phyloP scores from a whole-genome alignment of 1,284 basidiomycete genomes.

The Heterobasidion parviporum region DNA sequence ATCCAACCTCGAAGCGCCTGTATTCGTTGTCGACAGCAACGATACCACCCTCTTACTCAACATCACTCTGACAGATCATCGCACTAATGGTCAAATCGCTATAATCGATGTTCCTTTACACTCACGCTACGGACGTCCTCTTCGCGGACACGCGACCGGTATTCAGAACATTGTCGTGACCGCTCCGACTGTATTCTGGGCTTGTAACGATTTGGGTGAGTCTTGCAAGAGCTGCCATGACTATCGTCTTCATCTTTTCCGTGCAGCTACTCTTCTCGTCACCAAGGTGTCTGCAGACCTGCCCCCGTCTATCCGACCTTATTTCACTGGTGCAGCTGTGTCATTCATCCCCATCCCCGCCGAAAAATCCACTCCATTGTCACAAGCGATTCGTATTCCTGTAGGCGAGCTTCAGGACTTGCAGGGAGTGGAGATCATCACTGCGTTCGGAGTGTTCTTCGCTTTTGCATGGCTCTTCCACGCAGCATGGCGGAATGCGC shows the following conservation, averaged over 20 bases:
- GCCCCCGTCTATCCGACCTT: not conserved
- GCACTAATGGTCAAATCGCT: not conserved
- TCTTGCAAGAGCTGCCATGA: not conserved
- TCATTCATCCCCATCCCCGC: not conserved
- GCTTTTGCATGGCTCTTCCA: not conserved
- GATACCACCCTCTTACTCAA: not conserved
- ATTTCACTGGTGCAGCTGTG: not conserved
- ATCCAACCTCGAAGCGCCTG: constrained; percentile 1
- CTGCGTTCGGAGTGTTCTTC: not conserved
- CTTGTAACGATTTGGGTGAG: not conserved
- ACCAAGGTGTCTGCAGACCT: not conserved
- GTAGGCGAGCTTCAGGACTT: not conserved
- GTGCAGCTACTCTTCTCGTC: not conserved
- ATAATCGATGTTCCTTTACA: not conserved
- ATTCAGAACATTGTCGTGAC: not conserved
- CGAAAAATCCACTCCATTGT: not conserved
- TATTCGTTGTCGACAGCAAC: not conserved
- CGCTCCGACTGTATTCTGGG: not conserved
- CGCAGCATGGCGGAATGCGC: not conserved
- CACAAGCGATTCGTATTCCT: not conserved
- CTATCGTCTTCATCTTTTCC: not conserved
- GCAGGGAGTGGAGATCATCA: not conserved
- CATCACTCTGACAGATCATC: not conserved
- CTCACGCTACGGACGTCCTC: not conserved
- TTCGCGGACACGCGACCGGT: not conserved